Evolutionary conservation across 1,284 basidiomycete genomes (phyloP).

Genomic region (Crepidotus sp.): DNA sequence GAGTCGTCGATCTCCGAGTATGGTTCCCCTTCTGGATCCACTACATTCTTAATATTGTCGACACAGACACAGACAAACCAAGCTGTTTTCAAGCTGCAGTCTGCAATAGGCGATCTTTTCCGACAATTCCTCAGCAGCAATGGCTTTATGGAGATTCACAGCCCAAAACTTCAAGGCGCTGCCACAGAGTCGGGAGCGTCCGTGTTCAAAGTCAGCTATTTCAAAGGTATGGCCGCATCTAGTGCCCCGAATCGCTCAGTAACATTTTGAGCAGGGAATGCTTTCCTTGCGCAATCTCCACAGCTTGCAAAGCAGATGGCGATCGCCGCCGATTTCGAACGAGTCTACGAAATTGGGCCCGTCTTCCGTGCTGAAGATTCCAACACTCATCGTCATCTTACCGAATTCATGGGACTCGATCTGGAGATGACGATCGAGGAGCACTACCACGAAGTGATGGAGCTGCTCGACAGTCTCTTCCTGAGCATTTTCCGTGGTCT

Average conservation of each 20-base stretch:
- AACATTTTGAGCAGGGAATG: conserved; percentile 46
- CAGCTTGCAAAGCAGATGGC: conserved; percentile 99
- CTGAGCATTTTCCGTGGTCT: conserved; percentile 79
- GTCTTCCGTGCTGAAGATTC: conserved; percentile 99
- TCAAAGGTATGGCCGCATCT: conserved; percentile 59
- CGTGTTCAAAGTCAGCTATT: conserved; percentile 98
- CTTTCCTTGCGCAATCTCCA: conserved; percentile 93
- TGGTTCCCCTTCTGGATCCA: conserved; percentile 22
- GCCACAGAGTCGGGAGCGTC: conserved; percentile 96
- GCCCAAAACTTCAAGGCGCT: conserved; percentile 94
- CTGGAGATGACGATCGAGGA: conserved; percentile 98
- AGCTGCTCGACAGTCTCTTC: conserved; percentile 79
- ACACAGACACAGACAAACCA: conserved; percentile 88
- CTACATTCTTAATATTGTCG: conserved; percentile 2
- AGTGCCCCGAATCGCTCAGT: background rate
- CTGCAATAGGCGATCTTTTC: conserved; percentile 85
- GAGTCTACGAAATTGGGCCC: conserved; percentile 94
- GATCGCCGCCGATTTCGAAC: conserved; percentile 96
- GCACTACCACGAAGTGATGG: conserved; percentile 95
- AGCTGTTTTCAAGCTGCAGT: conserved; percentile 90
- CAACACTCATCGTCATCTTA: conserved; percentile 96
- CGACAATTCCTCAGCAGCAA: conserved; percentile 72
- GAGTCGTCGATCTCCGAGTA: conserved; percentile 89
- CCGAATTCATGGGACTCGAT: conserved; percentile 98
- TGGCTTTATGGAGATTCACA: conserved; percentile 92